A percentile compares a stretch with the other conserved stretches of the same genome.
phyloP scores from a whole-genome alignment of 306 rosid species.

The Quercus glauca region DNA sequence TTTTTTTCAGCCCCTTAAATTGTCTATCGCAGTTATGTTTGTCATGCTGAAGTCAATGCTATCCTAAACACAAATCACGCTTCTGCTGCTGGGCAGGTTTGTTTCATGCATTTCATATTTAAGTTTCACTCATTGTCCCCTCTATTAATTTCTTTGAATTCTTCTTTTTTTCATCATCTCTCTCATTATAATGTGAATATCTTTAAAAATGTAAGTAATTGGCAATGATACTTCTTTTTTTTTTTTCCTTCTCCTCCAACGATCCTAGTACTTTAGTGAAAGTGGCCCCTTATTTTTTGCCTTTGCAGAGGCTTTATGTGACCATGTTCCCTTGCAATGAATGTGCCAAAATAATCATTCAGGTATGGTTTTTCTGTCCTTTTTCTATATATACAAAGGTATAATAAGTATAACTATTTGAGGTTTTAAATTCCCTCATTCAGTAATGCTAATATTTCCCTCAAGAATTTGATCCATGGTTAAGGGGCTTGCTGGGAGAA shows the following conservation, averaged over 20 bases:
- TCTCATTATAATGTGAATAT: background rate
- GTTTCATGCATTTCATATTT: slow-evolving; percentile 5
- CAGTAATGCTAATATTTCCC: background rate
- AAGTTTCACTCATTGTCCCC: background rate
- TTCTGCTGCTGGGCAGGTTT: slow-evolving; percentile 92
- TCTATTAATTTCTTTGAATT: no score
- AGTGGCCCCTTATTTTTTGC: slow-evolving; percentile 13
- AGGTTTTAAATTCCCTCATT: background rate
- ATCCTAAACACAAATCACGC: slow-evolving; percentile 94
- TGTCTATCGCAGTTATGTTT: slow-evolving; percentile 63
- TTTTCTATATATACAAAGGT: background rate
- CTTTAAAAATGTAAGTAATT: background rate
- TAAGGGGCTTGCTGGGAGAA: slow-evolving; percentile 2
- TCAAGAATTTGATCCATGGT: background rate
- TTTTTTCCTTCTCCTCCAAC: background rate
- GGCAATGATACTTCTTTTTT: background rate
- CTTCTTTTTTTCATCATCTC: background rate
- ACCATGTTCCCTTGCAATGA: slow-evolving; percentile 95
- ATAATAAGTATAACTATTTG: background rate
- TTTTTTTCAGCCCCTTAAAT: background rate
- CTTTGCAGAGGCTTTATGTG: slow-evolving; percentile 68
- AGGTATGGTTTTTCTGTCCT: slow-evolving; percentile 45
- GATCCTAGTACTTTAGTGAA: background rate
- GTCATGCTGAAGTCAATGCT: slow-evolving; percentile 97
- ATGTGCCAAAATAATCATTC: slow-evolving; percentile 93